Evolutionary conservation across 768 basidiomycete genomes (phyloP).

Genomic region (Tricholoma hemisulphureum): DNA sequence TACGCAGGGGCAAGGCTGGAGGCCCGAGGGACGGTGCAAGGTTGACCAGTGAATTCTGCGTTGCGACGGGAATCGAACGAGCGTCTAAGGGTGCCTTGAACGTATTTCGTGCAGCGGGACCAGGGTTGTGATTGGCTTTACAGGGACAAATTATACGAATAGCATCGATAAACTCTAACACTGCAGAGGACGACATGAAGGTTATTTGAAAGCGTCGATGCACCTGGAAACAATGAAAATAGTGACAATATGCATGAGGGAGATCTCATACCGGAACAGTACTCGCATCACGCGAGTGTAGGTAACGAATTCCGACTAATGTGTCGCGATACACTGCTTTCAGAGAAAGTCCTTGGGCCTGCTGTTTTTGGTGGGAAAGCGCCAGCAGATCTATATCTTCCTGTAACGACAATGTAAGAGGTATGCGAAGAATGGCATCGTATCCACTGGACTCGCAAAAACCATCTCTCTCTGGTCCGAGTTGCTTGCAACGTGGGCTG

Average conservation of each 20-base stretch:
- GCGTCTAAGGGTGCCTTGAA: neutral
- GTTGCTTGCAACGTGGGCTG: conserved; percentile 24
- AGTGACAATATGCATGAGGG: neutral
- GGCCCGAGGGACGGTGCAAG: conserved; percentile 2
- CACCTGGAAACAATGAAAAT: conserved; percentile 37
- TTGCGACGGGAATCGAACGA: neutral
- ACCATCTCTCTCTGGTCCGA: conserved; percentile 54
- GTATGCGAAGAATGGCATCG: conserved; percentile 2
- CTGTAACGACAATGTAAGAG: conserved; percentile 35
- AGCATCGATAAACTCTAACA: conserved; percentile 56
- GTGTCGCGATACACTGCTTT: conserved; percentile 78
- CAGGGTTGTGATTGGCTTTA: conserved; percentile 45
- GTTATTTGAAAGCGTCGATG: conserved; percentile 79
- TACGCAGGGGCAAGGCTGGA: neutral
- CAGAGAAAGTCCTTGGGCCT: conserved; percentile 61
- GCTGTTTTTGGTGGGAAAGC: conserved; percentile 49
- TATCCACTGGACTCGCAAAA: conserved; percentile 51
- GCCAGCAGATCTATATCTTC: conserved; percentile 76
- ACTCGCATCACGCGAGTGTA: conserved; percentile 44
- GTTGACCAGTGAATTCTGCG: conserved; percentile 3
- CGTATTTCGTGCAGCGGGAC: conserved; percentile 1
- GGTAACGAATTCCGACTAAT: conserved; percentile 73
- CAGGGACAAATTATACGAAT: conserved; percentile 75
- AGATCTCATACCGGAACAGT: conserved; percentile 14
- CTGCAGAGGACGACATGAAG: conserved; percentile 50